A percentile compares a stretch with the other conserved stretches of the same genome.
These are phyloP conservation scores for Henckelia pumila DNA, from an alignment of 257 asterid species.

Conservation along the genomic window DNA sequence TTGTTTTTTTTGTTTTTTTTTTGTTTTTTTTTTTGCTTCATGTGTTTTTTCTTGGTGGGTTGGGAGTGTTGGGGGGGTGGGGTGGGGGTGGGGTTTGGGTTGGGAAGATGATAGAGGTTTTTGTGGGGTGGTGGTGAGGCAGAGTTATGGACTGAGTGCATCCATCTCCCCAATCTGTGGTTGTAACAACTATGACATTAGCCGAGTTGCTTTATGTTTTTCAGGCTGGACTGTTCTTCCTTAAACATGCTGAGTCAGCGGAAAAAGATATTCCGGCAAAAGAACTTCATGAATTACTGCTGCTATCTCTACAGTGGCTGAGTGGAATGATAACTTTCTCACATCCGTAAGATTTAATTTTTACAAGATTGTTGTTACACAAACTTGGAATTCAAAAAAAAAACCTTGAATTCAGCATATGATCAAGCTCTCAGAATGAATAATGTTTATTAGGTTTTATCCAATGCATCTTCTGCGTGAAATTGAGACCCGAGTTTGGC, in stretches of 20 bases:
- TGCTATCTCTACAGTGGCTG: conserved; percentile 92
- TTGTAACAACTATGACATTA: conserved; percentile 16
- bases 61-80: no score
- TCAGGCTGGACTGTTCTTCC: conserved; percentile 92
- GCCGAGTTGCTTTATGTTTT: conserved; percentile 23
- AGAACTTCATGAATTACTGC: conserved; percentile 88
- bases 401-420: no score
- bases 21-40: conserved; percentile 18
- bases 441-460: conserved; percentile 56
- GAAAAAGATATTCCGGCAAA: conserved; percentile 87
- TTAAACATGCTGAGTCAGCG: conserved; percentile 81
- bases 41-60: no score
- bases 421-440: conserved; percentile 16
- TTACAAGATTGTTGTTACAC: conserved; percentile 21
- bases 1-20: neutral
- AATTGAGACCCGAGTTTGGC: conserved; percentile 98
- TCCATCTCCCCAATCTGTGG: conserved; percentile 19
- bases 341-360: conserved; percentile 58
- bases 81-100: no score
- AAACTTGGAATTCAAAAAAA: conserved; percentile 20
- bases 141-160: conserved; percentile 18
- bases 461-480: conserved; percentile 89
- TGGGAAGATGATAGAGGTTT: conserved; percentile 10
- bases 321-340: conserved; percentile 84
- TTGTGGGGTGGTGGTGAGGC: conserved; percentile 13